A percentile compares a stretch with the other conserved stretches of the same genome.
Evolutionary conservation across 768 basidiomycete genomes (phyloP).

Genomic region (Serpula lacrymans): DNA sequence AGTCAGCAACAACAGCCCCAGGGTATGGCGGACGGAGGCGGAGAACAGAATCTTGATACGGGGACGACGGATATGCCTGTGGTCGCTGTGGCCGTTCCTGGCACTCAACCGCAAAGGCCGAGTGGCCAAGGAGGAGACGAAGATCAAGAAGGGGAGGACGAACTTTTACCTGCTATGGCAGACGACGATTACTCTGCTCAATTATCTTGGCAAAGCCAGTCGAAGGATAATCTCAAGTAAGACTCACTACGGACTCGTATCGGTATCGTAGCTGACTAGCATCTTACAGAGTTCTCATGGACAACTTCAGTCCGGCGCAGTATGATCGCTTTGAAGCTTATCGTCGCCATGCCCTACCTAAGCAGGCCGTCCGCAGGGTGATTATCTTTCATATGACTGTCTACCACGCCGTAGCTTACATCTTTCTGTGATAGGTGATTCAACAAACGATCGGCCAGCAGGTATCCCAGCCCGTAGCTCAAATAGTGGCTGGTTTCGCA

Average conservation of each 20-base stretch:
- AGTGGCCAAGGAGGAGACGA: conserved; percentile 27
- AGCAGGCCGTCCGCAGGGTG: conserved; percentile 80
- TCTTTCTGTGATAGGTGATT: conserved; percentile 73
- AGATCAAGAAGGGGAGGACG: conserved; percentile 76
- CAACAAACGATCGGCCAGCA: conserved; percentile 79
- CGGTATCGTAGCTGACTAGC: not conserved
- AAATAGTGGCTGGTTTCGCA: conserved; percentile 83
- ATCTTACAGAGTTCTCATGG: conserved; percentile 76
- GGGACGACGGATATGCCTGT: not conserved
- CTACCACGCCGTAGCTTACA: not conserved
- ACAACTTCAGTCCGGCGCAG: conserved; percentile 79
- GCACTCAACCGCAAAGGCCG: not conserved
- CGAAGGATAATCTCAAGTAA: conserved; percentile 84
- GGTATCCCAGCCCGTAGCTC: conserved; percentile 83
- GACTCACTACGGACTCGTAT: conserved; percentile 9
- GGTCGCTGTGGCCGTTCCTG: too few species aligned
- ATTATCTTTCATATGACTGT: conserved; percentile 6
- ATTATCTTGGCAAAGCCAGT: conserved; percentile 79
- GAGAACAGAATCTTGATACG: not conserved
- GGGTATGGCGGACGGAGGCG: not conserved
- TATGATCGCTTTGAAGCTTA: conserved; percentile 91
- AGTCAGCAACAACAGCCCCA: not conserved
- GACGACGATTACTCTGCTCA: conserved; percentile 88
- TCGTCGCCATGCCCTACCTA: conserved; percentile 76
- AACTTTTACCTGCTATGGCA: conserved; percentile 79